phyloP scores from a whole-genome alignment of 2,329 filamentous ascomycete genomes.

The Beauveria sp. region DNA sequence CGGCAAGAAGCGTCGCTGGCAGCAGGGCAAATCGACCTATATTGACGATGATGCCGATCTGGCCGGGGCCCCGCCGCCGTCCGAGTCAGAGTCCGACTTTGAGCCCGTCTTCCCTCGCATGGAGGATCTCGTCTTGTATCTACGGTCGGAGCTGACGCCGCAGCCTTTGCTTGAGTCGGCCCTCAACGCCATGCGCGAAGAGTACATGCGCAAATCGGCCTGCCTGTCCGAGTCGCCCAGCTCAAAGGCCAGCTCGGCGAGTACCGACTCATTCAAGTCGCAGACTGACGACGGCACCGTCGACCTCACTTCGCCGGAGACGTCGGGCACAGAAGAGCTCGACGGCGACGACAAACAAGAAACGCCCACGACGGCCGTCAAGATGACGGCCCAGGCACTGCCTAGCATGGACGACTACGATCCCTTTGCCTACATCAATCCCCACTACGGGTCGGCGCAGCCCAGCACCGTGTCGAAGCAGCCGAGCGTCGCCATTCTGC shows the following conservation, averaged over 20 bases:
- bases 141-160: slow-evolving; percentile 34
- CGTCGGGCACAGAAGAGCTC: not conserved
- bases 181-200: slow-evolving; percentile 35
- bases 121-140: slow-evolving; percentile 50
- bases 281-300: not conserved
- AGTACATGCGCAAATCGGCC: slow-evolving; percentile 2
- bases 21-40: slow-evolving; percentile 20
- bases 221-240: not conserved
- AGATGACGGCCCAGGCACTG: not conserved
- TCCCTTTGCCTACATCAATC: slow-evolving; percentile 33
- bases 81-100: slow-evolving; percentile 19
- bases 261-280: not conserved
- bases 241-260: not conserved
- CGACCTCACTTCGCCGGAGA: not conserved
- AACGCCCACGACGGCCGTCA: slow-evolving; percentile 1
- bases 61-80: slow-evolving; percentile 7
- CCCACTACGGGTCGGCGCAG: slow-evolving; percentile 15
- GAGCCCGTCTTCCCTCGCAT: slow-evolving; percentile 42
- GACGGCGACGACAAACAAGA: not conserved
- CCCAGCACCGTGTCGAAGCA: slow-evolving; percentile 16
- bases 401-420: slow-evolving; percentile 36
- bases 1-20: slow-evolving; percentile 21
- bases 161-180: slow-evolving; percentile 38
- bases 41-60: slow-evolving; percentile 34
- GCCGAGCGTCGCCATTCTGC: slow-evolving; percentile 21